Base-by-base conservation (phyloP, 2,329 filamentous ascomycete genomes). In the Harringtonia aguacate region DNA sequence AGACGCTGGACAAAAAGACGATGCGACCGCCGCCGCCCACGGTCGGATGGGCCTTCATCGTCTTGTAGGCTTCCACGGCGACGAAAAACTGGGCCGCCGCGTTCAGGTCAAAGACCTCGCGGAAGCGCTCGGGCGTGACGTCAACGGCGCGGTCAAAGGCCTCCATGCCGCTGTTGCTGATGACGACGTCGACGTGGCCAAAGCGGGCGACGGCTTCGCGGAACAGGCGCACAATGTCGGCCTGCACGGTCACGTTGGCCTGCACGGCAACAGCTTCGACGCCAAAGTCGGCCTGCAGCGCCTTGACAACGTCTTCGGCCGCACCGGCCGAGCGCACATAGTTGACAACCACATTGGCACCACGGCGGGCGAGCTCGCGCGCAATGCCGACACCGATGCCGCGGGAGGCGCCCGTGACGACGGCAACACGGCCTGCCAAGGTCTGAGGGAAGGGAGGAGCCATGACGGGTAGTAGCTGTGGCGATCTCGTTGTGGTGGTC, bases 381-480 rank as follows among this genome's bases (percentile, higher is more conserved):
- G 79, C 79, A 69, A 83, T 82, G 53, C 75, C 75, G 43, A 73
- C 71, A 47, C 79, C 79, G 51, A 84, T 82, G 52, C 79, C 79
- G 59, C 79, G 76, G 55, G 46, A 46, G 2, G 24, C 46, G 17
- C 48, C 46, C 2, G 48, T 48, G 17, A 48, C 44, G 9, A 50
- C 38, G 15, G 75, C 69, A 17, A 22, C 24, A 8, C 12, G 30
- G n/a, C 31, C 39, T 2, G 8, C 6, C 21, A 42, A n/a, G n/a
- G n/a, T n/a, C n/a, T n/a, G n/a, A n/a, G n/a, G n/a, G n/a, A n/a
- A n/a, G n/a, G n/a, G n/a, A n/a, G n/a, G n/a, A n/a, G n/a, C n/a
- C n/a, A n/a, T n/a, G n/a, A n/a, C n/a, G n/a, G n/a, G n/a, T n/a
- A n/a, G n/a, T n/a, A n/a, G n/a, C n/a, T n/a, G n/a, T n/a, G n/a